phyloP scores from a whole-genome alignment of 768 basidiomycete species.

The Fistulinella prunicolor region DNA sequence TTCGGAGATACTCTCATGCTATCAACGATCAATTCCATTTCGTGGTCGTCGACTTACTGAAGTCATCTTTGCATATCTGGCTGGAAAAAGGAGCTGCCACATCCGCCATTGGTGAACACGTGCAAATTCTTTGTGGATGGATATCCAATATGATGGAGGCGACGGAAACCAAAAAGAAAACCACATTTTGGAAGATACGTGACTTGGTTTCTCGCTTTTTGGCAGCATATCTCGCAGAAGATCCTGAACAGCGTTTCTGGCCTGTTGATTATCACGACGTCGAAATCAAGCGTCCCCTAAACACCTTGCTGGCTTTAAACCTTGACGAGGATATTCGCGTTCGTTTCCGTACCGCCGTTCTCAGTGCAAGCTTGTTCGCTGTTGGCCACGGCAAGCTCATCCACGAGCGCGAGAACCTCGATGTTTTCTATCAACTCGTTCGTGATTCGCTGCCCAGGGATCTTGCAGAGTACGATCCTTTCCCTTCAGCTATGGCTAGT shows the following conservation, averaged over 20 bases:
- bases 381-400: slow-evolving; percentile 35
- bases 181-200: slow-evolving; percentile 66
- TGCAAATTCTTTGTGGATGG: slow-evolving; percentile 52
- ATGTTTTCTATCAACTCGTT: slow-evolving; percentile 45
- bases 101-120: slow-evolving; percentile 41
- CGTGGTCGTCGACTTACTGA: slow-evolving; percentile 58
- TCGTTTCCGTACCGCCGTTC: slow-evolving; percentile 68
- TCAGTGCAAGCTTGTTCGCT: slow-evolving; percentile 58
- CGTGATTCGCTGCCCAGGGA: slow-evolving; percentile 43
- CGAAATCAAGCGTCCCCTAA: slow-evolving; percentile 37
- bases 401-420: slow-evolving; percentile 20
- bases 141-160: slow-evolving; percentile 44
- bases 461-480: slow-evolving; percentile 45
- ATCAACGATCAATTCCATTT: slow-evolving; percentile 52
- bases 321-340: slow-evolving; percentile 81
- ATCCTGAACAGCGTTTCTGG: slow-evolving; percentile 57
- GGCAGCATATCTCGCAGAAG: slow-evolving; percentile 56
- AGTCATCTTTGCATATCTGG: slow-evolving; percentile 66
- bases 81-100: slow-evolving; percentile 28
- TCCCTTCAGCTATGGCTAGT: neutral
- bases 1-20: slow-evolving; percentile 52
- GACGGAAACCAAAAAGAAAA: slow-evolving; percentile 33
- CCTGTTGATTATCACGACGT: slow-evolving; percentile 25
- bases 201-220: slow-evolving; percentile 64
- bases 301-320: slow-evolving; percentile 50